Evolutionary conservation across 176 grass and related monocot species (phyloP).

Genomic region (Saccharum spontaneum): DNA sequence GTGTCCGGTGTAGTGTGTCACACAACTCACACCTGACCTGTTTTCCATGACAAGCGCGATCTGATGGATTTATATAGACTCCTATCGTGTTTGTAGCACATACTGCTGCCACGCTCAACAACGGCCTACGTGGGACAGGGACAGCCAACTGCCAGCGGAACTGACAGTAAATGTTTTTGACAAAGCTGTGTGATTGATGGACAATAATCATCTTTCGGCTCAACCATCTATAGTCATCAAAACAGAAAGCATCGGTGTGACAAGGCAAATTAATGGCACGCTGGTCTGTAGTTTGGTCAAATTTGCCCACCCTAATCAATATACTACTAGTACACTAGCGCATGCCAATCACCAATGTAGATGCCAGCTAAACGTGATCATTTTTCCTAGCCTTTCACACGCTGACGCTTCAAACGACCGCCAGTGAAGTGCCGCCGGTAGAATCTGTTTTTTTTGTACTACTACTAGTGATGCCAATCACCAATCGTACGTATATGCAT

Average conservation of each 20-base stretch:
- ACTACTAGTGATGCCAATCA: too few species aligned
- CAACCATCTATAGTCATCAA: background rate
- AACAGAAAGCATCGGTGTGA: background rate
- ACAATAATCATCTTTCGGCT: background rate
- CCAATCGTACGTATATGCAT: too few species aligned
- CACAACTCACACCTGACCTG: background rate
- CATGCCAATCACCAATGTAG: too few species aligned
- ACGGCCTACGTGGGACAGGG: too few species aligned
- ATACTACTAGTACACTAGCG: too few species aligned
- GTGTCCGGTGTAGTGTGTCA: background rate
- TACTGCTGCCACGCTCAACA: background rate
- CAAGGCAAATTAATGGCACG: background rate
- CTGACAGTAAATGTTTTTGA: background rate
- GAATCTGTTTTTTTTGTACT: too few species aligned
- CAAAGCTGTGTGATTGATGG: background rate
- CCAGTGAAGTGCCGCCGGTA: too few species aligned
- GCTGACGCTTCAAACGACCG: too few species aligned
- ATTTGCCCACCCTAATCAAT: too few species aligned
- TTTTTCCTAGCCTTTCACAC: too few species aligned
- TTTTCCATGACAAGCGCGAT: background rate
- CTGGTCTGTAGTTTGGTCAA: background rate
- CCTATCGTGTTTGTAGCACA: too few species aligned
- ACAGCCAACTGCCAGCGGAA: constrained; percentile 9
- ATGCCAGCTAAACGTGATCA: too few species aligned
- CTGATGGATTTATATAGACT: background rate